Percentiles rank a stretch among this genome's conserved stretches.
Evolutionary conservation across 2,329 filamentous ascomycete species (phyloP).

Genomic region (Epichloe hybrida): DNA sequence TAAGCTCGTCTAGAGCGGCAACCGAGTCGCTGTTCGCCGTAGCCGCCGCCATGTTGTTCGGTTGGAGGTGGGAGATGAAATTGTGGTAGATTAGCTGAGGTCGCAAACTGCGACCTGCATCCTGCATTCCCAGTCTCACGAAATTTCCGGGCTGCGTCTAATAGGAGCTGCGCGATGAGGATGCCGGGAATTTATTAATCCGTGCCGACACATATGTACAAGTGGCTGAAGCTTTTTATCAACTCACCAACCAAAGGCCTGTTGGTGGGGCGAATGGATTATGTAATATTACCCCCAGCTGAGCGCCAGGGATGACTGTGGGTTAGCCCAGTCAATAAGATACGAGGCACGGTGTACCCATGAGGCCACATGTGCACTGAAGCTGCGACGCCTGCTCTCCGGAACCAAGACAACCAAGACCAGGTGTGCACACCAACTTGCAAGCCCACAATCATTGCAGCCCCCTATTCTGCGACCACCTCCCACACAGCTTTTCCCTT

Average conservation of each 20-base stretch:
- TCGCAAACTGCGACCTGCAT: background rate
- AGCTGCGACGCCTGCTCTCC: background rate
- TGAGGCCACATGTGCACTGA: conserved; percentile 4
- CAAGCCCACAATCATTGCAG: background rate
- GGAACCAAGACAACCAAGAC: background rate
- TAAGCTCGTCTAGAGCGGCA: conserved; percentile 49
- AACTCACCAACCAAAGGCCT: too few species aligned
- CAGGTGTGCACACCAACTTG: background rate
- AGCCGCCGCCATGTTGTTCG: conserved; percentile 17
- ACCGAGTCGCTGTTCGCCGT: conserved; percentile 39
- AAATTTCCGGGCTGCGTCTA: background rate
- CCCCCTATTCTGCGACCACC: conserved; percentile 5
- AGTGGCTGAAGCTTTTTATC: too few species aligned
- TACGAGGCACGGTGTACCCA: background rate
- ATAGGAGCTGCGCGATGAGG: background rate
- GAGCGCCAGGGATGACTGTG: too few species aligned
- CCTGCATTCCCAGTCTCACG: background rate
- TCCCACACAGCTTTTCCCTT: conserved; percentile 9
- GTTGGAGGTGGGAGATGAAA: conserved; percentile 6
- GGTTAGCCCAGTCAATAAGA: too few species aligned
- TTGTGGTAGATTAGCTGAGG: background rate
- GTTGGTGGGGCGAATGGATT: too few species aligned
- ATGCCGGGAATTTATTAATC: background rate
- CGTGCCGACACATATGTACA: background rate
- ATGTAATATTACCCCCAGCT: too few species aligned